phyloP scores from a whole-genome alignment of 2,329 filamentous ascomycete genomes.

The Harringtonia aguacate region DNA sequence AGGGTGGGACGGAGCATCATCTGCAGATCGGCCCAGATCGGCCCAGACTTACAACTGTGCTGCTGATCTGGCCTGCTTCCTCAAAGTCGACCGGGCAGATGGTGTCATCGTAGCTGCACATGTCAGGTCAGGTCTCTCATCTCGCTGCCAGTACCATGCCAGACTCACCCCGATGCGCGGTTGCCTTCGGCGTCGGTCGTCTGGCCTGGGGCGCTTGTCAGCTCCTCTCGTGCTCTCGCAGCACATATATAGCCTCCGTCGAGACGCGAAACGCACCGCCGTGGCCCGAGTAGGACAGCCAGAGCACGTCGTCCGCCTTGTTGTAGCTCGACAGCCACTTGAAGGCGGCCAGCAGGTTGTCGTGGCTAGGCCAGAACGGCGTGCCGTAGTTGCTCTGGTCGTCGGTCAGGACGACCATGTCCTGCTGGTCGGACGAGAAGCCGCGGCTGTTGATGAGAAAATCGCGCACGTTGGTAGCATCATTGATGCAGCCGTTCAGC shows the following conservation, averaged over 20 bases:
- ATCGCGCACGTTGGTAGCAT: conserved; percentile 23
- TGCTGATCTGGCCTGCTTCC: conserved; percentile 40
- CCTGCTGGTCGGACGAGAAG: conserved; percentile 19
- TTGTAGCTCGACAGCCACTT: conserved; percentile 41
- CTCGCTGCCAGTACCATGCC: background rate
- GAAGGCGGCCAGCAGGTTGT: conserved; percentile 36
- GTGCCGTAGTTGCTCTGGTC: conserved; percentile 21
- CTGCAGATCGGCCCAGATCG: too few species aligned
- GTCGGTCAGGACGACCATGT: conserved; percentile 26
- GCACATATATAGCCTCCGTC: too few species aligned
- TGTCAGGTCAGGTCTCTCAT: background rate
- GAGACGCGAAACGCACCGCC: conserved; percentile 35
- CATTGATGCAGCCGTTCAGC: conserved; percentile 43
- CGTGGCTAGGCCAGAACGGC: conserved; percentile 20
- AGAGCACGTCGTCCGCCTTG: conserved; percentile 38
- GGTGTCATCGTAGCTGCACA: conserved; percentile 31
- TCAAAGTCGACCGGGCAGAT: conserved; percentile 44
- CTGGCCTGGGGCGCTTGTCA: conserved; percentile 22
- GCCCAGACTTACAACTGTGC: conserved; percentile 26
- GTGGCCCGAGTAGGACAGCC: conserved; percentile 49
- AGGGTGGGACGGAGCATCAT: too few species aligned
- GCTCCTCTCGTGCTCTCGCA: too few species aligned
- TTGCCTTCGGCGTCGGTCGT: conserved; percentile 32
- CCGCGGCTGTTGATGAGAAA: conserved; percentile 26
- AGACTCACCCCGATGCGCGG: conserved; percentile 20